phyloP scores from a whole-genome alignment of 257 asterid species.

The Fraxinus cuspidata region DNA sequence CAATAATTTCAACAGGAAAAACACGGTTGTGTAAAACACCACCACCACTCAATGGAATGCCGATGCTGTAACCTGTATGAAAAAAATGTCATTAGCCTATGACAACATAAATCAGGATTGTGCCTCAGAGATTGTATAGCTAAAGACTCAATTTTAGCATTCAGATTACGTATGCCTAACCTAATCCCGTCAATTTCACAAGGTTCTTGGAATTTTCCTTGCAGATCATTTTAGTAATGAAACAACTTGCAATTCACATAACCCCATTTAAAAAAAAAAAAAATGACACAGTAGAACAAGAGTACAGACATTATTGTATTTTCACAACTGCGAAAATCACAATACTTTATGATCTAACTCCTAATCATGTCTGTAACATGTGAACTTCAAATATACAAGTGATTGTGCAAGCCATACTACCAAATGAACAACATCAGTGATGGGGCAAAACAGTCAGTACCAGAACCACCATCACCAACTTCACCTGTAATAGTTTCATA shows the following conservation, averaged over 20 bases:
- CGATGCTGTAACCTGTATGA: background rate
- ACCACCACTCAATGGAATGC: background rate
- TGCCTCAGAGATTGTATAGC: too few relatives aligned
- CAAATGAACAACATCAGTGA: too few relatives aligned
- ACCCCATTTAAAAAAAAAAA: too few relatives aligned
- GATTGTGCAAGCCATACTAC: too few relatives aligned
- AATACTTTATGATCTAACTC: background rate
- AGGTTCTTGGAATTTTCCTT: too few relatives aligned
- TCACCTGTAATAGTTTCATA: background rate
- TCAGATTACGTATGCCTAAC: too few relatives aligned
- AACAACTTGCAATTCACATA: background rate
- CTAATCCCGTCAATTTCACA: too few relatives aligned
- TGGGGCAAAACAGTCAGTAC: background rate
- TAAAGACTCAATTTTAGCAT: too few relatives aligned
- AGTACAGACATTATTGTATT: too few relatives aligned
- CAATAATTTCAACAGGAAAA: background rate
- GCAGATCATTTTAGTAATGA: too few relatives aligned
- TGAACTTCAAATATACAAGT: background rate
- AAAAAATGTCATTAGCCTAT: background rate
- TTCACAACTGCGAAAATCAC: background rate
- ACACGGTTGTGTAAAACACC: background rate
- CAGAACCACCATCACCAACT: too few relatives aligned
- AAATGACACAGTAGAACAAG: too few relatives aligned
- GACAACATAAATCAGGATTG: background rate
- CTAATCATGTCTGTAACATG: background rate